Evolutionary conservation across 2,329 filamentous ascomycete genomes (phyloP).

Genomic region (Pseudogymnoascus destructans): DNA sequence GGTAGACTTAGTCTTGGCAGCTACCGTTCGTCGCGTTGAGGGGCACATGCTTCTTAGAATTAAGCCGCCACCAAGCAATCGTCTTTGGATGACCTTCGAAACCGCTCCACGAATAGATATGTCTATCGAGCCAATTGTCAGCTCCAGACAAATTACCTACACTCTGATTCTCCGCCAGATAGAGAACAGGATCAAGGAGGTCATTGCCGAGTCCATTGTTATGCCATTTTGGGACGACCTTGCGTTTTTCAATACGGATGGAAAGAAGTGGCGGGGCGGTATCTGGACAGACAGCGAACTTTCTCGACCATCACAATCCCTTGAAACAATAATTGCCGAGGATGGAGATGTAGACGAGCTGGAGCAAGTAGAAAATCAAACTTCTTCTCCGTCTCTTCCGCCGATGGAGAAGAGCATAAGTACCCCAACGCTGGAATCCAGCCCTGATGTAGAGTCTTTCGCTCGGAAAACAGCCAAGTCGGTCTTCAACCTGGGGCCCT

Average conservation of each 20-base stretch:
- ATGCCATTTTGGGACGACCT: constrained; percentile 93
- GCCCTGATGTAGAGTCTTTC: constrained; percentile 27
- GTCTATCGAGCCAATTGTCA: constrained; percentile 90
- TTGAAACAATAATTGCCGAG: constrained; percentile 31
- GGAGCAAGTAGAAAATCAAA: constrained; percentile 24
- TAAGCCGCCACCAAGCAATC: constrained; percentile 90
- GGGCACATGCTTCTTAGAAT: constrained; percentile 76
- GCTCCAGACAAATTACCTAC: constrained; percentile 89
- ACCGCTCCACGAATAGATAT: constrained; percentile 89
- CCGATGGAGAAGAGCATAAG: constrained; percentile 44
- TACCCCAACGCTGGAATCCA: constrained; percentile 32
- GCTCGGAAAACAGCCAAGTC: constrained; percentile 32
- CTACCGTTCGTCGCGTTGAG: constrained; percentile 71
- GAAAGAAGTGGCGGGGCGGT: constrained; percentile 71
- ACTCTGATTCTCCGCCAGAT: constrained; percentile 84
- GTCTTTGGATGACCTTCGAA: constrained; percentile 92
- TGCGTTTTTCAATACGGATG: constrained; percentile 72
- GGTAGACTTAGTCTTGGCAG: constrained; percentile 77
- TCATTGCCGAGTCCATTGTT: constrained; percentile 83
- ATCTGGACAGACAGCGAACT: constrained; percentile 50
- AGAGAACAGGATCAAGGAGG: constrained; percentile 87
- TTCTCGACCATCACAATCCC: constrained; percentile 23
- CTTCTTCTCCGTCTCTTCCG: constrained; percentile 26
- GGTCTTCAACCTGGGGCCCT: constrained; percentile 17
- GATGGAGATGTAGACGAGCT: constrained; percentile 35